Evolutionary conservation across 2,329 filamentous ascomycete species (phyloP).

Genomic region (Neodidymelliopsis sp.): DNA sequence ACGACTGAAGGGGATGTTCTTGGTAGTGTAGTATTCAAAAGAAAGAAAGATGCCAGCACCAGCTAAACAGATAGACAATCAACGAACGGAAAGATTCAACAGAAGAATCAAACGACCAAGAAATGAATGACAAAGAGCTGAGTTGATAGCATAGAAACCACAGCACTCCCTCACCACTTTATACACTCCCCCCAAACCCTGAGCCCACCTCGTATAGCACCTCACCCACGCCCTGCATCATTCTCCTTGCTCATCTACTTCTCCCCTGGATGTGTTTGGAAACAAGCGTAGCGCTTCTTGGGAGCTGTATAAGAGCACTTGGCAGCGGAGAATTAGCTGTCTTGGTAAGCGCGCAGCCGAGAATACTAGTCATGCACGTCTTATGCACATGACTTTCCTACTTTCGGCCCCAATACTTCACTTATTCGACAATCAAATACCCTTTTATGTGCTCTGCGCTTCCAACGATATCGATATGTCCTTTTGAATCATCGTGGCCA

Average conservation of each 20-base stretch:
- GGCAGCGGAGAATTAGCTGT: constrained; percentile 1
- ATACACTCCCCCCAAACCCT: background rate
- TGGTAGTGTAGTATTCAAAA: background rate
- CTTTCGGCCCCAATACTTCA: too few species aligned
- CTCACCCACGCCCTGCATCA: background rate
- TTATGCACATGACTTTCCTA: too few species aligned
- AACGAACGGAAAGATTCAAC: constrained; percentile 3
- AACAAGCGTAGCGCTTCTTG: constrained; percentile 7
- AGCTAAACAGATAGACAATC: constrained; percentile 3
- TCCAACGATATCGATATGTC: too few species aligned
- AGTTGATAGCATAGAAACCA: background rate
- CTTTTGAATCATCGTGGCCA: too few species aligned
- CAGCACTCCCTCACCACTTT: background rate
- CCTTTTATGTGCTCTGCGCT: too few species aligned
- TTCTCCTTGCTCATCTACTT: constrained; percentile 11
- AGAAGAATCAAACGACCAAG: constrained; percentile 1
- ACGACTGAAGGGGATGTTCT: background rate
- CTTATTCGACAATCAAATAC: too few species aligned
- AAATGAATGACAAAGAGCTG: background rate
- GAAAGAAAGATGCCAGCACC: constrained; percentile 16
- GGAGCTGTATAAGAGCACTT: constrained; percentile 1
- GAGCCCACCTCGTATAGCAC: background rate
- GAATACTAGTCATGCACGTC: constrained; percentile 1
- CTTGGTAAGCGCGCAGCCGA: background rate
- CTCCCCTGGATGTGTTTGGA: constrained; percentile 12